Conservation (phyloP, 768 basidiomycete genomes). For the Rhodotorula babjevae region DNA sequence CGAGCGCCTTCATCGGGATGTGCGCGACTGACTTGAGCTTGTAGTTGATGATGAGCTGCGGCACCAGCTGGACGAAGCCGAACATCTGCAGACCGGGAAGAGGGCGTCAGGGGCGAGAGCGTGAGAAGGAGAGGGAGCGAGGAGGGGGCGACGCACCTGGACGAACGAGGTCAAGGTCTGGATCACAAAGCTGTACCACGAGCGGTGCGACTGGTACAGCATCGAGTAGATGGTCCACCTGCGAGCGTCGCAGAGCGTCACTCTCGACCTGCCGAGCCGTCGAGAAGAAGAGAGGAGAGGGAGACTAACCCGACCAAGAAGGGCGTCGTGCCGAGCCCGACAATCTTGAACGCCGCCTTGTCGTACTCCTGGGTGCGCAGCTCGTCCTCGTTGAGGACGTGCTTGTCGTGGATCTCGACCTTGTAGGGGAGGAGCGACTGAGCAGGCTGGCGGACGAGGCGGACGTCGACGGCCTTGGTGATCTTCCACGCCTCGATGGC, state of each 20-base stretch:
- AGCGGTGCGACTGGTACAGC: conserved; percentile 48
- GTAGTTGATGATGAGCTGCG: conserved; percentile 56
- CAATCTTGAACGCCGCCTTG: conserved; percentile 87
- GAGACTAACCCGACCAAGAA: conserved; percentile 54
- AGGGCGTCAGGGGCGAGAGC: neutral
- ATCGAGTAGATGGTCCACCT: conserved; percentile 57
- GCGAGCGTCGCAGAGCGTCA: too few relatives aligned
- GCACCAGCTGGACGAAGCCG: conserved; percentile 76
- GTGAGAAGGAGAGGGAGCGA: conserved; percentile 51
- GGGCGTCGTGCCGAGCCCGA: conserved; percentile 82
- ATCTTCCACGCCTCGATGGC: conserved; percentile 83
- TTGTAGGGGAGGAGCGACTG: conserved; percentile 72
- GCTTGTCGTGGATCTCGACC: conserved; percentile 86
- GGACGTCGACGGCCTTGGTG: conserved; percentile 74
- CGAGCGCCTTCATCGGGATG: conserved; percentile 98
- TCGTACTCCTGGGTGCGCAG: conserved; percentile 97
- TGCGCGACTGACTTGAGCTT: conserved; percentile 64
- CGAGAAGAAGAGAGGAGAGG: neutral
- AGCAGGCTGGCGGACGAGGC: conserved; percentile 57
- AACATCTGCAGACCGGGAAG: conserved; percentile 70
- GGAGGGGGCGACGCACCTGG: conserved; percentile 1
- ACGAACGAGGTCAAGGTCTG: neutral
- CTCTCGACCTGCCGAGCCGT: too few relatives aligned
- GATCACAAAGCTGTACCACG: conserved; percentile 95
- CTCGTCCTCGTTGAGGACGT: conserved; percentile 92